Evolutionary conservation across 768 basidiomycete genomes (phyloP).

Genomic region (Collybia mongolica): DNA sequence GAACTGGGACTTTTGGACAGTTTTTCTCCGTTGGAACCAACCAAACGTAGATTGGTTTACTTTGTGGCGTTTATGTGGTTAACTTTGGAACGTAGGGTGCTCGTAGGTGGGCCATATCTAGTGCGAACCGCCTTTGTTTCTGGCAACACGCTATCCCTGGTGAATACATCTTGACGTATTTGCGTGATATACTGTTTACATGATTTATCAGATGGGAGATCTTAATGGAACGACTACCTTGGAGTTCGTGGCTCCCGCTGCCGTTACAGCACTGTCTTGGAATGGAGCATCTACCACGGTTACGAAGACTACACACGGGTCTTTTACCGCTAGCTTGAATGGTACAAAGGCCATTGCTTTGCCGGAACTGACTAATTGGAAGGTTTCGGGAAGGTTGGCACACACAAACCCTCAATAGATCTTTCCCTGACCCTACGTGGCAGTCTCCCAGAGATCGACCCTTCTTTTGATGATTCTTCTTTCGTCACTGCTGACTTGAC

Average conservation of each 20-base stretch:
- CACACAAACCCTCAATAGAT: not conserved
- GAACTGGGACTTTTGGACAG: constrained; percentile 33
- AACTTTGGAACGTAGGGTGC: constrained; percentile 24
- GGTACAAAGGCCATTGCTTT: constrained; percentile 20
- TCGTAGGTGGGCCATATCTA: constrained; percentile 54
- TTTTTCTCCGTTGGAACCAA: constrained; percentile 48
- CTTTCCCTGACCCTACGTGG: not conserved
- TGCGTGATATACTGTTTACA: not conserved
- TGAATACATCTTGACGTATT: constrained; percentile 9
- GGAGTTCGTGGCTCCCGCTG: constrained; percentile 40
- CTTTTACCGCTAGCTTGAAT: constrained; percentile 24
- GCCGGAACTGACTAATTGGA: constrained; percentile 42
- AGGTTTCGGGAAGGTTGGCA: constrained; percentile 41
- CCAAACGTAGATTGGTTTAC: constrained; percentile 27
- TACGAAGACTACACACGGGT: constrained; percentile 24
- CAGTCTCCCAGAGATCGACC: constrained; percentile 49
- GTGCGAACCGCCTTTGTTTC: constrained; percentile 46
- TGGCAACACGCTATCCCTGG: constrained; percentile 33
- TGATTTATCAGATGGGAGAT: constrained; percentile 39
- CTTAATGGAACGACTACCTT: constrained; percentile 45
- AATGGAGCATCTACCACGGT: constrained; percentile 30
- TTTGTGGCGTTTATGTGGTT: not conserved
- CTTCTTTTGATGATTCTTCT: constrained; percentile 45
- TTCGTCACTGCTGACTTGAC: constrained; percentile 43
- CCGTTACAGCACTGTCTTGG: constrained; percentile 36